Evolutionary conservation across 345 rosid genomes (phyloP), one percentile per base, ranked within the genome.

Genomic region (Hibiscus mutabilis): DNA sequence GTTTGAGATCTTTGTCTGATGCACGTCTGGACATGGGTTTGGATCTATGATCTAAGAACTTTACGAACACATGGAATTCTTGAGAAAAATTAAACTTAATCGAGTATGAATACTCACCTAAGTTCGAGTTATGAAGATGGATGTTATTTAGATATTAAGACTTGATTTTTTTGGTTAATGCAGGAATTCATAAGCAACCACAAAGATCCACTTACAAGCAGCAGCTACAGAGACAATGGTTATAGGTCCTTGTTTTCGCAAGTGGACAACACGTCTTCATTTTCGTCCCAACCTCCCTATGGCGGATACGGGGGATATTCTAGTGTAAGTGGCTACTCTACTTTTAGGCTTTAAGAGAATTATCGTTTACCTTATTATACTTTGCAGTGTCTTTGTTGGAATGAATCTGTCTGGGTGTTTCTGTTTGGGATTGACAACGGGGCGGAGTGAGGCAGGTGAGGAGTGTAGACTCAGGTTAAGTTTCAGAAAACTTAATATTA

Each of bases 131-230:
- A 37, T 1, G 42, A 8, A 37, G 11, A 37, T 37, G 42, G 42
- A 37, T 47, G 5, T 46, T 29, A 19, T 68, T 49, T 49, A 10
- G 16, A 47, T 24, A 2, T 51, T 27, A 31, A 29, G n/a, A 10
- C 1, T 51, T 68, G 10, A 5, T 11, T 2, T 47, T 13, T 46
- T 46, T 46, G 51, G 15, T 16, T 51, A 27, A 68, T 73, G 66
- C 85, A 86, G 90, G 88, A 86, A 42, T 79, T 73, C 57, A 75
- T 83, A 27, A 81, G 68, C 62, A 71, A 79, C 68, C 83, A 75
- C 77, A 78, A 66, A 71, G 88, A 84, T 53, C 70, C 85, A 6
- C 56, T 69, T 10, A 27, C 82, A 15, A 68, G 60, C 71, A 80
- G 82, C 81, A 69, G 70, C 62, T 81, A 86, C 18, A 73, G 78